Conservation (phyloP, 345 rosid genomes). For the Brassica rapa region DNA sequence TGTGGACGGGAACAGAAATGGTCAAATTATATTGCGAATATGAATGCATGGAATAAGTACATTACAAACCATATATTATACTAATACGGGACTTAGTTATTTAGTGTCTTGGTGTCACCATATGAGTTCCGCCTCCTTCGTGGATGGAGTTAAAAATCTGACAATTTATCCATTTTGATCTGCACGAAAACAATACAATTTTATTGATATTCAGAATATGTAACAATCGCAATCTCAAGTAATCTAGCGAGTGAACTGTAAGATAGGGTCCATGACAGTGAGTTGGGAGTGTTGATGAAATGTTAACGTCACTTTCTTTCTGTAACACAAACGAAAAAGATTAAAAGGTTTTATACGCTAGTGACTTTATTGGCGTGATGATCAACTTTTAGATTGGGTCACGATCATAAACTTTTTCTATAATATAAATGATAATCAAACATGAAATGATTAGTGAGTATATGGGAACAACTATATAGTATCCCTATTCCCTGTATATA, state of each 20-base stretch:
- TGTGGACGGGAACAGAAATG: background rate
- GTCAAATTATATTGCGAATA: background rate
- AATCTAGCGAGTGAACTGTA: constrained; percentile 1
- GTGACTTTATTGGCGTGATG: constrained; percentile 30
- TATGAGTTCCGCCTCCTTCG: background rate
- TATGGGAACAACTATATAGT: constrained; percentile 18
- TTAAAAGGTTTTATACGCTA: background rate
- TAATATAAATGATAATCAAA: constrained; percentile 18
- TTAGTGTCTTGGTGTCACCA: background rate
- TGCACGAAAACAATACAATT: background rate
- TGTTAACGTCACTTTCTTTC: constrained; percentile 17
- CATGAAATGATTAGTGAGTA: constrained; percentile 32
- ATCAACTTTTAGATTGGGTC: constrained; percentile 37
- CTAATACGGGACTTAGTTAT: background rate
- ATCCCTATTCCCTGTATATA: background rate
- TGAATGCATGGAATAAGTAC: background rate
- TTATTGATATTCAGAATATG: background rate
- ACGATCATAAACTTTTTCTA: constrained; percentile 19
- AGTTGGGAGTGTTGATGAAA: constrained; percentile 7
- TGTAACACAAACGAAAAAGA: constrained; percentile 1
- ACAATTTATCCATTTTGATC: background rate
- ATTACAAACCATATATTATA: background rate
- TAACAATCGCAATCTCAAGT: constrained; percentile 2
- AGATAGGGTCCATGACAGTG: constrained; percentile 15
- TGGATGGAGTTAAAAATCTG: background rate